A percentile compares a stretch with the other conserved stretches of the same genome.
phyloP scores from a whole-genome alignment of 2,329 filamentous ascomycete genomes.

The Huntiella moniliformis region DNA sequence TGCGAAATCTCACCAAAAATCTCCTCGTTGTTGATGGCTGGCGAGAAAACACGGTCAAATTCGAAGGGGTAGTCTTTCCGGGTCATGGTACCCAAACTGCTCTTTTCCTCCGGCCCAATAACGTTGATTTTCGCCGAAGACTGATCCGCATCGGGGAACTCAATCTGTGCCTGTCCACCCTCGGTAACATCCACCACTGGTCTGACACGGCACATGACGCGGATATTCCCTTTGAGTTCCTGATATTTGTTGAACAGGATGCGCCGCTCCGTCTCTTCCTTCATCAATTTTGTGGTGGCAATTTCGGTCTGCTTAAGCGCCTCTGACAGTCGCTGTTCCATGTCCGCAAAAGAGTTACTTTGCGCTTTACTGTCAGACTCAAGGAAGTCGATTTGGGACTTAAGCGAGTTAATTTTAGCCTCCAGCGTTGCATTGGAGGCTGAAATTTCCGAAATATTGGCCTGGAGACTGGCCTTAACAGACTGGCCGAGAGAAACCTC shows the following conservation, averaged over 20 bases:
- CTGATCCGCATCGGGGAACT: slow-evolving; percentile 55
- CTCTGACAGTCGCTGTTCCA: slow-evolving; percentile 64
- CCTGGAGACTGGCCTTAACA: slow-evolving; percentile 34
- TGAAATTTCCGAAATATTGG: slow-evolving; percentile 37
- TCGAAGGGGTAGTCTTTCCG: slow-evolving; percentile 71
- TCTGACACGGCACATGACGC: slow-evolving; percentile 91
- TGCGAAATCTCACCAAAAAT: slow-evolving; percentile 95
- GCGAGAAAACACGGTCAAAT: slow-evolving; percentile 84
- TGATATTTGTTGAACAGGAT: slow-evolving; percentile 96
- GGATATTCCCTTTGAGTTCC: slow-evolving; percentile 93
- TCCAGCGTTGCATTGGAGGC: slow-evolving; percentile 50
- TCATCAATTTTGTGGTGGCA: slow-evolving; percentile 65
- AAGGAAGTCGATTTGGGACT: slow-evolving; percentile 70
- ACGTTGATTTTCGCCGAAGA: slow-evolving; percentile 78
- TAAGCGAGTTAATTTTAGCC: slow-evolving; percentile 53
- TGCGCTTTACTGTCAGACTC: slow-evolving; percentile 82
- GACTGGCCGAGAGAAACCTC: slow-evolving; percentile 44
- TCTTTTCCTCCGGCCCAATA: slow-evolving; percentile 66
- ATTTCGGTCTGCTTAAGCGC: slow-evolving; percentile 50
- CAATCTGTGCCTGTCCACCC: slow-evolving; percentile 51
- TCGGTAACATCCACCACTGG: slow-evolving; percentile 44
- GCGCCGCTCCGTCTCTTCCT: slow-evolving; percentile 75
- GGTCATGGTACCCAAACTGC: slow-evolving; percentile 54
- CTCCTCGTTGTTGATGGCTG: slow-evolving; percentile 57
- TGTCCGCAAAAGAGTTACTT: slow-evolving; percentile 64